These are phyloP conservation scores for Alternaria sp. DNA, from an alignment of 2,329 filamentous ascomycete genomes.

Conservation along the genomic window DNA sequence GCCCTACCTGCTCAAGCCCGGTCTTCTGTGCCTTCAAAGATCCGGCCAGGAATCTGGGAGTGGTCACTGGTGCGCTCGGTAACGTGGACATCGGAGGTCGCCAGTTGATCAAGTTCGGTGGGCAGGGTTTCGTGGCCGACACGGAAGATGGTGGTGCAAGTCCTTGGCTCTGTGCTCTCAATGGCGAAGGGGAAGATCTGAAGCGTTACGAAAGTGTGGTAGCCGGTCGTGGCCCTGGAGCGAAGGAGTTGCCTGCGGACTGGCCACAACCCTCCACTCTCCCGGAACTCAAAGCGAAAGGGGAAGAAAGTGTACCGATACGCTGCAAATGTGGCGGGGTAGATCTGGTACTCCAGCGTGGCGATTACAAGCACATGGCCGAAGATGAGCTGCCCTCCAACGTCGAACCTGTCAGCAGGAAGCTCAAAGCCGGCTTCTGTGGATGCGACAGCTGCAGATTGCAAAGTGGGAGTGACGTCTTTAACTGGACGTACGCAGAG, in stretches of 20 bases:
- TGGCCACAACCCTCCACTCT: slow-evolving; percentile 36
- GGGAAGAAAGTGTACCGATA: slow-evolving; percentile 43
- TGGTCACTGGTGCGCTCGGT: slow-evolving; percentile 50
- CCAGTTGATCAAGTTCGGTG: slow-evolving; percentile 33
- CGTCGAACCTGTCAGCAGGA: slow-evolving; percentile 53
- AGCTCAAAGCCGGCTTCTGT: slow-evolving; percentile 51
- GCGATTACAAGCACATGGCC: slow-evolving; percentile 31
- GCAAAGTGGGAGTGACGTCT: slow-evolving; percentile 52
- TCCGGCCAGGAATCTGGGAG: slow-evolving; percentile 29
- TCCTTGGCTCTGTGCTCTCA: slow-evolving; percentile 52
- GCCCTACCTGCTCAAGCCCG: slow-evolving; percentile 52
- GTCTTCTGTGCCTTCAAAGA: slow-evolving; percentile 51
- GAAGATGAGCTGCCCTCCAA: slow-evolving; percentile 50
- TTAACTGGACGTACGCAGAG: slow-evolving; percentile 55
- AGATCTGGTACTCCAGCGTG: slow-evolving; percentile 48
- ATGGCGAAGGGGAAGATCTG: slow-evolving; percentile 39
- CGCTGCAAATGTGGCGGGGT: slow-evolving; percentile 58
- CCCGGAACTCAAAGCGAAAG: slow-evolving; percentile 17
- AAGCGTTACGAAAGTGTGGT: slow-evolving; percentile 21
- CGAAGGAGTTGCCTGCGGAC: slow-evolving; percentile 32
- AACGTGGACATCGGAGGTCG: slow-evolving; percentile 32
- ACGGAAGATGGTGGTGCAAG: slow-evolving; percentile 61
- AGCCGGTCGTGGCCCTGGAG: slow-evolving; percentile 8
- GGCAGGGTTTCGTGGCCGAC: slow-evolving; percentile 57
- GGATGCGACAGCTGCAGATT: slow-evolving; percentile 58